Base-by-base conservation (phyloP, 129 eudicot species). In the Tanacetum coccineum region DNA sequence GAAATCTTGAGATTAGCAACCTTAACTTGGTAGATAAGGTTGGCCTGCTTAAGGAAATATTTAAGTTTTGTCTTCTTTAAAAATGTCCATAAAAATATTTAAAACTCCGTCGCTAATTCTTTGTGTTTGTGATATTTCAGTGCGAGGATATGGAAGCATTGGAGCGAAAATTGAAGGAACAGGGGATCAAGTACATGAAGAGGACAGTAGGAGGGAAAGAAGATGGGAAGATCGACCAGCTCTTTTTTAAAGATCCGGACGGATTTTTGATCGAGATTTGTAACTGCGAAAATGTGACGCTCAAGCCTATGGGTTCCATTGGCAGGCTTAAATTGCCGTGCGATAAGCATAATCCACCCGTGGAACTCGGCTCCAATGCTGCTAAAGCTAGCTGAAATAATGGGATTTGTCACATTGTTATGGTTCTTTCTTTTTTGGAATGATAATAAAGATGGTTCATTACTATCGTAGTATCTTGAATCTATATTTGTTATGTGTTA, bases 221-320 rank as follows among this genome's bases (percentile, higher is more conserved):
- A 18, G 81, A 73, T 4, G 87, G 82, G 0, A 69, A 72, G 6
- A 90, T 90, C 10, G 97, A 90, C 53, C 97, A 90, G 54, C 79
- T 90, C 8, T 90, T 90, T 71, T 91, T 91, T 48, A 82, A 91
- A 2, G 97, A 91, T 36, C 97, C 97, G 2, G 95, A 90, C 64
- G 93, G 92, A 1, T 90, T 84, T 54, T 84, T 90, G 95, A 79
- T 90, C 15, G 97, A 90, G 80, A 84, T 90, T 13, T 90, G 97
- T 53, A 90, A 90, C 64, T 90, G 97, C 21, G 95, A 90, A 87
- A 84, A 84, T 36, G 65, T 90, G 18, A 90, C 82, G 73, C 79
- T 90, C 17, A 87, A 84, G 25, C 92, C 92, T 18, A 70, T 75
- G 10, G 79, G 87, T 18, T 80, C 95, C 1, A 10, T 28, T 0